phyloP scores from a whole-genome alignment of 495 filamentous ascomycete genomes.

The Podospora bellae-mahoneyi region DNA sequence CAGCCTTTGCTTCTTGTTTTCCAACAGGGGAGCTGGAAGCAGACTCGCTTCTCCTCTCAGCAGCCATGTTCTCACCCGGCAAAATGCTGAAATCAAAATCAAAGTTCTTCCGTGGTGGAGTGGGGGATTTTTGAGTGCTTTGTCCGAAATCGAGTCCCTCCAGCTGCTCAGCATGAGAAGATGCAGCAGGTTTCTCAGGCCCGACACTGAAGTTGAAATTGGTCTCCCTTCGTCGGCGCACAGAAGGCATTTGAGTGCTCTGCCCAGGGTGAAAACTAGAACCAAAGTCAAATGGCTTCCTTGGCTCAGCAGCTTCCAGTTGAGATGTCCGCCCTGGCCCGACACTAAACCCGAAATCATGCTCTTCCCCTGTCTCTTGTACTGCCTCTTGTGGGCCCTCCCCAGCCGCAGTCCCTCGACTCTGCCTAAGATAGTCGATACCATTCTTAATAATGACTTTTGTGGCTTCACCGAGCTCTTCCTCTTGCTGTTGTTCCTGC shows the following conservation, averaged over 20 bases:
- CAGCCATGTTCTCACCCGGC: neutral
- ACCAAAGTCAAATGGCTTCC: neutral
- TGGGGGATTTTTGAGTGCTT: neutral
- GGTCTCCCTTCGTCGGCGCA: neutral
- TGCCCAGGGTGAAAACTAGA: neutral
- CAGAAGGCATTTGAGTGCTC: neutral
- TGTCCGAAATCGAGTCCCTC: neutral
- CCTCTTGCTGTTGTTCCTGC: slow-evolving; percentile 20
- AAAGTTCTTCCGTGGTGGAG: neutral
- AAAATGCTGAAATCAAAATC: neutral
- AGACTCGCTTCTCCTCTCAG: neutral
- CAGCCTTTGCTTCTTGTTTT: neutral
- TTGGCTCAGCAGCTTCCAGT: too few relatives aligned
- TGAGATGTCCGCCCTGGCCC: neutral
- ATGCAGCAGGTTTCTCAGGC: neutral
- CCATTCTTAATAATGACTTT: slow-evolving; percentile 44
- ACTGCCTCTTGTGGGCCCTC: neutral
- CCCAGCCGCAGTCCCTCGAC: slow-evolving; percentile 17
- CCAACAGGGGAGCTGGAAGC: neutral
- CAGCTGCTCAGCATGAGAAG: neutral
- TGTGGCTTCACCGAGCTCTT: slow-evolving; percentile 44
- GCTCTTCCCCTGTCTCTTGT: neutral
- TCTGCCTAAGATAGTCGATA: slow-evolving; percentile 41
- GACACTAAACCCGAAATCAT: neutral
- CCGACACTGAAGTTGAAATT: neutral